phyloP scores from a whole-genome alignment of 108 stramenopile genomes.

The Stephanodiscus triporus region DNA sequence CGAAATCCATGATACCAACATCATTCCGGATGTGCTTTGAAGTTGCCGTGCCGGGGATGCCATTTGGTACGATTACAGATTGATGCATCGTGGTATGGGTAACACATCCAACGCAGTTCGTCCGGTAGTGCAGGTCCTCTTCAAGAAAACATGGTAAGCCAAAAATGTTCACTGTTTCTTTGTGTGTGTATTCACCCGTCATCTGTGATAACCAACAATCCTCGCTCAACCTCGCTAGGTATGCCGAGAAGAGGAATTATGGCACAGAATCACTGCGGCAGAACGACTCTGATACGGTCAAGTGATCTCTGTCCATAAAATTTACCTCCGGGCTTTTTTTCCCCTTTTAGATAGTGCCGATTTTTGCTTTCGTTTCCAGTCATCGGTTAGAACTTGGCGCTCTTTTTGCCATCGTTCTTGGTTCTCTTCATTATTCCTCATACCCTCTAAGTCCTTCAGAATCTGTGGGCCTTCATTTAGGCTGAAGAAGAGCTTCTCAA shows the following conservation, averaged over 20 bases:
- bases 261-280: background rate
- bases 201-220: too few relatives aligned
- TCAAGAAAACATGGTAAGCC: conserved; percentile 53
- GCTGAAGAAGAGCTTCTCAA: conserved; percentile 58
- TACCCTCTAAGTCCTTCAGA: conserved; percentile 54
- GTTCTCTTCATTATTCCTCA: conserved; percentile 48
- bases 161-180: conserved; percentile 18
- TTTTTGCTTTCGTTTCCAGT: conserved; percentile 89
- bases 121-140: conserved; percentile 62
- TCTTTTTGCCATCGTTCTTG: conserved; percentile 69
- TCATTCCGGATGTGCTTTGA: too few relatives aligned
- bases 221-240: too few relatives aligned
- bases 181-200: too few relatives aligned
- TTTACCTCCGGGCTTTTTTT: conserved; percentile 46
- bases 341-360: conserved; percentile 63
- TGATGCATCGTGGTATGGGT: conserved; percentile 64
- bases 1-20: too few relatives aligned
- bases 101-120: conserved; percentile 39
- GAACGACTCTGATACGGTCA: background rate
- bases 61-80: conserved; percentile 67
- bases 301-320: background rate
- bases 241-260: background rate
- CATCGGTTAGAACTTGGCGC: conserved; percentile 66
- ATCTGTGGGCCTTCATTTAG: conserved; percentile 67
- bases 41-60: conserved; percentile 51